phyloP scores from a whole-genome alignment of 441 rosid genomes.

The Eruca vesicaria region DNA sequence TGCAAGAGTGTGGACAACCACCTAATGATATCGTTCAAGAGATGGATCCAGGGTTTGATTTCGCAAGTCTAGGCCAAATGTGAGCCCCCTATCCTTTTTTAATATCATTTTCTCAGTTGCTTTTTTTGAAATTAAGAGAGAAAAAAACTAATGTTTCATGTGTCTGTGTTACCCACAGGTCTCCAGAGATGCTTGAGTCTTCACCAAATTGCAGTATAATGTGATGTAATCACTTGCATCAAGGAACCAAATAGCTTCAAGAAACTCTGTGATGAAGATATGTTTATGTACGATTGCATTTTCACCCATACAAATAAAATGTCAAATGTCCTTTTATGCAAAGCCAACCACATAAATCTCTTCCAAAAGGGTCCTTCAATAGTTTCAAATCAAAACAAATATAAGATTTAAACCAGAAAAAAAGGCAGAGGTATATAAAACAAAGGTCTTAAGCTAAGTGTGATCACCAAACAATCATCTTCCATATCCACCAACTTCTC shows the following conservation, averaged over 20 bases:
- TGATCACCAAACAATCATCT: background rate
- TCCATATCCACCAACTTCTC: background rate
- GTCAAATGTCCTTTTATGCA: background rate
- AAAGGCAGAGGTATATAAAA: background rate
- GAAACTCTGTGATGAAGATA: background rate
- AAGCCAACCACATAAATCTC: background rate
- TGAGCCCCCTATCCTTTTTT: slow-evolving; percentile 35
- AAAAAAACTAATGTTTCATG: background rate
- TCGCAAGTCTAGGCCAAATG: slow-evolving; percentile 74
- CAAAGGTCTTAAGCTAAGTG: background rate
- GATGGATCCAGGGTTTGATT: slow-evolving; percentile 82
- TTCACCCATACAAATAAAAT: background rate
- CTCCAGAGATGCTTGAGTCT: slow-evolving; percentile 78
- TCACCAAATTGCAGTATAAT: slow-evolving; percentile 76
- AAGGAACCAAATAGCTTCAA: background rate
- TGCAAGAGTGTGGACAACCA: slow-evolving; percentile 99
- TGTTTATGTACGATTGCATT: slow-evolving; percentile 1
- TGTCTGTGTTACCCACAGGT: slow-evolving; percentile 44
- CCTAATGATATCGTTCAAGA: slow-evolving; percentile 85
- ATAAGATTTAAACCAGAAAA: background rate
- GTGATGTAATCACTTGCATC: slow-evolving; percentile 40
- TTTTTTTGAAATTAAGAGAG: background rate
- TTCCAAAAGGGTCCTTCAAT: background rate
- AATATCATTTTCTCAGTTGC: background rate
- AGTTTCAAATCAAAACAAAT: background rate